A percentile compares a stretch with the other conserved stretches of the same genome.
phyloP scores from a whole-genome alignment of 2,329 filamentous ascomycete genomes.

The Beauveria pseudobassiana region DNA sequence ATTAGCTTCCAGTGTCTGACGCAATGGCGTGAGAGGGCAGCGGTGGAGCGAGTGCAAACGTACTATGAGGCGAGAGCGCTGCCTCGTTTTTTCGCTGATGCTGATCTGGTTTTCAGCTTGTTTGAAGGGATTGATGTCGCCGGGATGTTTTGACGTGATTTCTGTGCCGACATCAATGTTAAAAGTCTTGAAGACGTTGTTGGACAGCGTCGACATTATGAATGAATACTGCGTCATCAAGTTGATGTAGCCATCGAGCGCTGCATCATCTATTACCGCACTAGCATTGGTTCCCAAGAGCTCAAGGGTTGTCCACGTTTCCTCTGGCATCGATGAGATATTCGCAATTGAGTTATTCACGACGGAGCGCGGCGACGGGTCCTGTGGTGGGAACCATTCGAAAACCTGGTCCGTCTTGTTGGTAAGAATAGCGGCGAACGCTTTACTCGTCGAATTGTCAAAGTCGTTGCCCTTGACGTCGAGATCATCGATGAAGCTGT shows the following conservation, averaged over 20 bases:
- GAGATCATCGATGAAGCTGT: background rate
- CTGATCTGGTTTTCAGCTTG: slow-evolving; percentile 16
- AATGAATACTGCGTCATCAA: background rate
- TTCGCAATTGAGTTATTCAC: slow-evolving; percentile 21
- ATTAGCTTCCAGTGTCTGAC: background rate
- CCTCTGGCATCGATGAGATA: slow-evolving; percentile 20
- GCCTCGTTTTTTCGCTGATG: slow-evolving; percentile 18
- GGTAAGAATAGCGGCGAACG: slow-evolving; percentile 14
- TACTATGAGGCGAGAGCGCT: slow-evolving; percentile 25
- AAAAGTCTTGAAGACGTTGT: slow-evolving; percentile 7
- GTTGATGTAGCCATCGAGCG: background rate
- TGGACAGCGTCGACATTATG: slow-evolving; percentile 1
- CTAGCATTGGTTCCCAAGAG: slow-evolving; percentile 8
- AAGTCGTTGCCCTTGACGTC: background rate
- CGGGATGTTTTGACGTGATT: slow-evolving; percentile 14
- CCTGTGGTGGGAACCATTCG: slow-evolving; percentile 21
- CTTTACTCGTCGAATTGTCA: slow-evolving; percentile 14
- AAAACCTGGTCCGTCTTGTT: slow-evolving; percentile 18
- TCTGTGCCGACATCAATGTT: slow-evolving; percentile 24
- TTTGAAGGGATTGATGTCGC: slow-evolving; percentile 14
- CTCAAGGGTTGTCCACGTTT: slow-evolving; percentile 20
- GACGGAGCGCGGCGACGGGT: slow-evolving; percentile 14
- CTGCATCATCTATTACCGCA: slow-evolving; percentile 1
- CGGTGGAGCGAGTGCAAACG: slow-evolving; percentile 8
- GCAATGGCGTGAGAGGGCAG: background rate